Percentiles rank a stretch among this genome's conserved stretches.
Evolutionary conservation across 2,329 filamentous ascomycete genomes (phyloP).

Genomic region (Boeremia lycopersici): DNA sequence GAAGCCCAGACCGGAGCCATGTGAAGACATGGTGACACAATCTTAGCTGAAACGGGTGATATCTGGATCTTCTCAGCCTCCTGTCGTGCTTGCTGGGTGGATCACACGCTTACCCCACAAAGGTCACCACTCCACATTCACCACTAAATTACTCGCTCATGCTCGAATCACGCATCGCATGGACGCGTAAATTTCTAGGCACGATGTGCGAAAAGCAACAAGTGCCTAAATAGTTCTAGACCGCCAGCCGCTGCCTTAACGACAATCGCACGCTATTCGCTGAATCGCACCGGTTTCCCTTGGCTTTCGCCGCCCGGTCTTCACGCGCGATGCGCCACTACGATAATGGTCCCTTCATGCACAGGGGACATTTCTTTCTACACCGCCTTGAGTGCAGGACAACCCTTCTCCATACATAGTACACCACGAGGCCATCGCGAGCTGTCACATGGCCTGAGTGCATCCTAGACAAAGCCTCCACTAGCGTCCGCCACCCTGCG

Average conservation of each 20-base stretch:
- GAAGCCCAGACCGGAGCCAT: not conserved
- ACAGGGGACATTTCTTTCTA: slow-evolving; percentile 4
- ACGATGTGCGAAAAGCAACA: slow-evolving; percentile 5
- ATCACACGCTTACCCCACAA: slow-evolving; percentile 7
- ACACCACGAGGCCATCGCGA: slow-evolving; percentile 10
- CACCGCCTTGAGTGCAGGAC: slow-evolving; percentile 12
- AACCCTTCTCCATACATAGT: not conserved
- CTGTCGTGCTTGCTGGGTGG: not conserved
- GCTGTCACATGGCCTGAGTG: slow-evolving; percentile 18
- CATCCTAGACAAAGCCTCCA: slow-evolving; percentile 12
- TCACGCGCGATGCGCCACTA: slow-evolving; percentile 20
- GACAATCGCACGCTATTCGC: slow-evolving; percentile 12
- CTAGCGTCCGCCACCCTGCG: slow-evolving; percentile 18
- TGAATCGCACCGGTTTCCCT: slow-evolving; percentile 3
- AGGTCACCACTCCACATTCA: slow-evolving; percentile 3
- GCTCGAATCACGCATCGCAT: slow-evolving; percentile 1
- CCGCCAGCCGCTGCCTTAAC: not conserved
- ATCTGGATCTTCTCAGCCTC: not conserved
- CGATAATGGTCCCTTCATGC: slow-evolving; percentile 7
- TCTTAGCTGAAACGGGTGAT: slow-evolving; percentile 6
- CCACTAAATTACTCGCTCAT: not conserved
- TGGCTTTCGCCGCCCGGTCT: slow-evolving; percentile 13
- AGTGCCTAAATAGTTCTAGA: not conserved
- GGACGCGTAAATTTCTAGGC: slow-evolving; percentile 2
- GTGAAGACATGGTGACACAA: slow-evolving; percentile 27